phyloP scores from a whole-genome alignment of 768 basidiomycete species.

The Kockovaella imperatae region DNA sequence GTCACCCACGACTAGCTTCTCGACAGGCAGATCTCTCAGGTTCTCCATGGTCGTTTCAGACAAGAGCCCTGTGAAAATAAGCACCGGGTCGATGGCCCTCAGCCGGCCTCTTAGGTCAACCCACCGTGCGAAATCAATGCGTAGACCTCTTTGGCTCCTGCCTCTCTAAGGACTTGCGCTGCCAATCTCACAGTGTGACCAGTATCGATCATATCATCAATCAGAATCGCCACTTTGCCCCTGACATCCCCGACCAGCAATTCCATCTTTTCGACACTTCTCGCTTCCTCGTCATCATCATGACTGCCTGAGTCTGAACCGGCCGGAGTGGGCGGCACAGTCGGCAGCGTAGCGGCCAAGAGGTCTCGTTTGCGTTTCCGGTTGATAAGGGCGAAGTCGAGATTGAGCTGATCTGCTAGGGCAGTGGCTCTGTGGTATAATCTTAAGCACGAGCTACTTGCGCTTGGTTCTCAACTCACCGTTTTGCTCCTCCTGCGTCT shows the following conservation, averaged over 20 bases:
- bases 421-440: constrained; percentile 77
- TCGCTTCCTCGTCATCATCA: constrained; percentile 28
- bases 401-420: constrained; percentile 87
- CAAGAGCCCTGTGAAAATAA: constrained; percentile 66
- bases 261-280: constrained; percentile 42
- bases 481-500: constrained; percentile 96
- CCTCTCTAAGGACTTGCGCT: constrained; percentile 77
- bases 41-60: constrained; percentile 76
- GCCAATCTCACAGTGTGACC: constrained; percentile 74
- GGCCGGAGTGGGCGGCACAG: constrained; percentile 35
- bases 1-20: constrained; percentile 73
- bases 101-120: constrained; percentile 10
- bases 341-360: constrained; percentile 15
- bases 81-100: not conserved
- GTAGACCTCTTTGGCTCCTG: constrained; percentile 74
- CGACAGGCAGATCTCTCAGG: constrained; percentile 65
- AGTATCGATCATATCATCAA: constrained; percentile 78
- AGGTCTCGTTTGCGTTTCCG: constrained; percentile 76
- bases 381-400: constrained; percentile 98
- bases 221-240: constrained; percentile 69
- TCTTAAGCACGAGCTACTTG: not conserved
- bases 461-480: constrained; percentile 49
- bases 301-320: constrained; percentile 25
- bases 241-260: constrained; percentile 81
- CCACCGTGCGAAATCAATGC: constrained; percentile 81